These are phyloP conservation scores for Hypericum perforatum DNA, from an alignment of 345 rosid species.

Conservation along the genomic window DNA sequence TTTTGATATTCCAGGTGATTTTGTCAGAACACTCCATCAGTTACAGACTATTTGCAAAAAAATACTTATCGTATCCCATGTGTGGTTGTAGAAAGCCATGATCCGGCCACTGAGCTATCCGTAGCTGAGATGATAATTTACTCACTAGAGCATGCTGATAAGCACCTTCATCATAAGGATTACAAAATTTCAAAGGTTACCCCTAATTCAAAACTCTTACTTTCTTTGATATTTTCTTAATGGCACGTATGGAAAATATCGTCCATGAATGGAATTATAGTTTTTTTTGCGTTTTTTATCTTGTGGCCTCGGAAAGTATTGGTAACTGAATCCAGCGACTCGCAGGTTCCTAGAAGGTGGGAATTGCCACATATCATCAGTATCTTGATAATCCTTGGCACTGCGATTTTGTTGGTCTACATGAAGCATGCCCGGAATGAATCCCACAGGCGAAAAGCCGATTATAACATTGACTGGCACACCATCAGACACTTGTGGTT, in stretches of 20 bases:
- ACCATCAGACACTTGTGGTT: slow-evolving; percentile 39
- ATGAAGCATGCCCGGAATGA: not conserved
- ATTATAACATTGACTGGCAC: slow-evolving; percentile 28
- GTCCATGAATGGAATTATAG: not conserved
- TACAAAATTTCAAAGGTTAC: slow-evolving; percentile 31
- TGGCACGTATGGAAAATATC: not conserved
- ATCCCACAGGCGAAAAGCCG: slow-evolving; percentile 1
- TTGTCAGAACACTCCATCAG: not conserved
- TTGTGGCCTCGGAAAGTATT: slow-evolving; percentile 4
- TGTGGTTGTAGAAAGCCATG: slow-evolving; percentile 37
- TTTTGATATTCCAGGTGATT: slow-evolving; percentile 77
- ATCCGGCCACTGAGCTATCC: slow-evolving; percentile 40
- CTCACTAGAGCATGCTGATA: slow-evolving; percentile 74
- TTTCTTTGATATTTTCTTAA: not conserved
- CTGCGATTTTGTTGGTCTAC: slow-evolving; percentile 9
- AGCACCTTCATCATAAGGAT: slow-evolving; percentile 41
- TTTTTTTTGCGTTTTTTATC: not conserved
- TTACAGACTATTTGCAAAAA: not conserved
- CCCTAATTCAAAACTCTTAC: not conserved
- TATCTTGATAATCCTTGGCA: slow-evolving; percentile 16
- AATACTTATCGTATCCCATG: not conserved
- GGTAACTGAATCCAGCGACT: slow-evolving; percentile 3
- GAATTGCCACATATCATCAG: not conserved
- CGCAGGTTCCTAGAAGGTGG: slow-evolving; percentile 19
- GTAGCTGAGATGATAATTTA: slow-evolving; percentile 53